A percentile compares a stretch with the other conserved stretches of the same genome.
These are phyloP conservation scores for Serpula lacrymans DNA, from an alignment of 768 basidiomycete species.

Conservation along the genomic window DNA sequence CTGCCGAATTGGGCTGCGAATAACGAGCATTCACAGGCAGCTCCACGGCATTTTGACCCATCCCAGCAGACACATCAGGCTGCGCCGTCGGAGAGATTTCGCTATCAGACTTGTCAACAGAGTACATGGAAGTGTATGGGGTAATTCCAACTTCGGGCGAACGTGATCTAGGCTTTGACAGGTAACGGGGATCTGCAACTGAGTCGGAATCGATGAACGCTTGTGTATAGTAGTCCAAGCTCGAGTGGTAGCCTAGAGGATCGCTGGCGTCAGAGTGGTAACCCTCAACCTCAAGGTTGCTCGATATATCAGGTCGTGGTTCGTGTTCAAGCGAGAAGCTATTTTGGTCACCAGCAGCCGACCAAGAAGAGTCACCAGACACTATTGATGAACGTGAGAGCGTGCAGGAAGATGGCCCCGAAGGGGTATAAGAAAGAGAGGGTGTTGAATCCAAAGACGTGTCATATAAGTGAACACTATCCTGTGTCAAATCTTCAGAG, in stretches of 20 bases:
- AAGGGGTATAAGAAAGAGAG: constrained; percentile 28
- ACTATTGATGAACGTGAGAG: constrained; percentile 42
- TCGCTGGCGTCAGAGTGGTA: constrained; percentile 13
- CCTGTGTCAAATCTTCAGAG: no score
- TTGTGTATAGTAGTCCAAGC: constrained; percentile 35
- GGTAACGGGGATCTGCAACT: constrained; percentile 1
- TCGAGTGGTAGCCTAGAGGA: constrained; percentile 32
- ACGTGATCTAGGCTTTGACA: constrained; percentile 7
- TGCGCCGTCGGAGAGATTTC: constrained; percentile 19
- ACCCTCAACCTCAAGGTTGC: constrained; percentile 5
- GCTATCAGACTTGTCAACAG: constrained; percentile 1
- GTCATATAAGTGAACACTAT: no score
- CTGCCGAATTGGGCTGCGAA: constrained; percentile 8
- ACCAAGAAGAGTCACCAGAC: constrained; percentile 29
- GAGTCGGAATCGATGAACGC: constrained; percentile 24
- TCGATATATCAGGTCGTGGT: constrained; percentile 4
- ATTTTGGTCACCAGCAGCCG: constrained; percentile 15
- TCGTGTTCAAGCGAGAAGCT: constrained; percentile 12
- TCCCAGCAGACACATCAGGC: constrained; percentile 46
- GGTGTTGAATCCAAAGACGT: constrained; percentile 32
- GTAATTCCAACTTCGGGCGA: constrained; percentile 12
- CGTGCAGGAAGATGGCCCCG: constrained; percentile 31
- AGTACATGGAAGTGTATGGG: constrained; percentile 17
- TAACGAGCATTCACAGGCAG: constrained; percentile 8
- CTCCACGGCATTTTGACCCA: constrained; percentile 32